Conservation (phyloP, 192 early-diverging fungal species). For the Entrophospora sp. region DNA sequence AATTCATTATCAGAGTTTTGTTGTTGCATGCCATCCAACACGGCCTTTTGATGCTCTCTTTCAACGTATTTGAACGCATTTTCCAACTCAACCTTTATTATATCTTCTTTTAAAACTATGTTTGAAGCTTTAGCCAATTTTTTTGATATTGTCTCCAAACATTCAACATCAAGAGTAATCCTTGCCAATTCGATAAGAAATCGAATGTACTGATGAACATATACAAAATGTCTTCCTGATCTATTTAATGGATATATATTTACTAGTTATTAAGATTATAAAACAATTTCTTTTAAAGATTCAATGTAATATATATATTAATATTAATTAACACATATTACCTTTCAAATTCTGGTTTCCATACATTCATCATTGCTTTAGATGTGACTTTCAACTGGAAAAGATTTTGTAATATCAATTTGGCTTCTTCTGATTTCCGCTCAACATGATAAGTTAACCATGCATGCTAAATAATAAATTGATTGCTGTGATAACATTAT, state of each 20-base stretch:
- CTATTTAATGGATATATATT: constrained; percentile 22
- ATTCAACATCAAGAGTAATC: neutral
- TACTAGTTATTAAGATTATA: neutral
- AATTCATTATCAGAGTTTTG: neutral
- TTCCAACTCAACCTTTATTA: neutral
- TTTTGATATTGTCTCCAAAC: neutral
- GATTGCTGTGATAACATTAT: too few species aligned
- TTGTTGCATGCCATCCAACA: neutral
- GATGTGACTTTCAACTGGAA: constrained; percentile 48
- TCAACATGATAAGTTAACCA: constrained; percentile 54
- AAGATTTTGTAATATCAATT: constrained; percentile 45
- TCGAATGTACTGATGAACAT: constrained; percentile 57
- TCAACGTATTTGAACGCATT: neutral
- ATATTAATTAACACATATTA: constrained; percentile 17
- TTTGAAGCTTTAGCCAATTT: constrained; percentile 7
- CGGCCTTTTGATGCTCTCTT: neutral
- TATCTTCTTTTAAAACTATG: neutral
- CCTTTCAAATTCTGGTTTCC: constrained; percentile 73
- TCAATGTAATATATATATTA: neutral
- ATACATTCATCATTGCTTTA: constrained; percentile 57
- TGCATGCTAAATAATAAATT: constrained; percentile 34
- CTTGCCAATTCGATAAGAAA: constrained; percentile 47
- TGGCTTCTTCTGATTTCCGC: constrained; percentile 48
- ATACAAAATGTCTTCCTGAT: constrained; percentile 69
- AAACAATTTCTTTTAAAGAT: neutral